Base-by-base conservation (phyloP, 371 early-diverging fungal genomes). In the Rhizopus stolonifer region DNA sequence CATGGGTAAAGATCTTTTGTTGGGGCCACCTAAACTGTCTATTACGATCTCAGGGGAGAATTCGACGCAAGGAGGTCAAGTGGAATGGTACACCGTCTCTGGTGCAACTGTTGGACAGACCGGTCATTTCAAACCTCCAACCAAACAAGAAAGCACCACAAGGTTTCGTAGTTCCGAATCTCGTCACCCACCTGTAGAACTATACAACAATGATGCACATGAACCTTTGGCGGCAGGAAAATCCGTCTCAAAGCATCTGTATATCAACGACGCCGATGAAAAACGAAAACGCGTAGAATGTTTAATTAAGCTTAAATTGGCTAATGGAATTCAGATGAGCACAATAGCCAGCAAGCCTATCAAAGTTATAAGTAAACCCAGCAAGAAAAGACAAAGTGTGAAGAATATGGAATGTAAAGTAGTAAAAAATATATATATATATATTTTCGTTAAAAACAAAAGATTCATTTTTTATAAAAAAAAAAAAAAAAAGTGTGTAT, bases 361-460 rank as follows among this genome's bases (percentile, higher is more conserved):
- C 58, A 86, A 86, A 55, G 88, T 88, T 19, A 88, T 88, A 49
- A 84, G 84, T 60, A 88, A 88, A 60, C 88, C 88, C 1, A 80
- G 82, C 55, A 88, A 88, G 67, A 88, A 88, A 68, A 66, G 85
- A 47, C 90, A 81, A 61, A 89, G 83, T 64, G 84, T 72, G 21
- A 86, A 85, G 58, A 90, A 90, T 61, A 84, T 85, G 69, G 87
- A 86, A 26, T 25, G 86, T 46, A 51, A 51, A 17, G 15, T 4
- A 29, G 8, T 7, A 29, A 29, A 29, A 24, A 21, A 14, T 31
- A 44, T 21, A 79, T 85, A 22, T 61, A 72, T 29, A 80, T 85
- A 25, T 26, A 18, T 4, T 40, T 23, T 13, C 22, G 5, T 29
- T 38, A 36, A 45, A 40, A 17, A n/a, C n/a, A n/a, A 29, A 29